Percentiles rank a stretch among this genome's conserved stretches.
Evolutionary conservation across 495 filamentous ascomycete genomes (phyloP).

Genomic region (Thozetella sp.): DNA sequence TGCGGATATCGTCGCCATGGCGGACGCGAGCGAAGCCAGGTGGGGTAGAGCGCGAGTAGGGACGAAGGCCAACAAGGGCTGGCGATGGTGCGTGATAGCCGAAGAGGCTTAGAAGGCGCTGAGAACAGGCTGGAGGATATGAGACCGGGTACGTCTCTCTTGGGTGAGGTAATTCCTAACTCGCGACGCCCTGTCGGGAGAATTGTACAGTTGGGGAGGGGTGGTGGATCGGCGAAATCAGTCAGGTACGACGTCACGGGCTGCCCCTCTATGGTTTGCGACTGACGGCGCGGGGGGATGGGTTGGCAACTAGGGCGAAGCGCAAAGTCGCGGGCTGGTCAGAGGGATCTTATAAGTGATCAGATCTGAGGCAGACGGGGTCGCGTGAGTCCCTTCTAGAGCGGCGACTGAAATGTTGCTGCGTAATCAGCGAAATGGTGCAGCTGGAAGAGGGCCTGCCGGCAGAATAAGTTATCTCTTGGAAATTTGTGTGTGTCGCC

Average conservation of each 20-base stretch:
- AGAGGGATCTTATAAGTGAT: background rate
- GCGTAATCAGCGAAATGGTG: background rate
- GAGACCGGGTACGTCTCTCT: too few species aligned
- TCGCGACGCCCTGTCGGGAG: too few species aligned
- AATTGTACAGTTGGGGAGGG: too few species aligned
- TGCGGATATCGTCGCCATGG: slow-evolving; percentile 57
- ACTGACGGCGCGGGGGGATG: background rate
- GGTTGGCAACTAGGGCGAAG: background rate
- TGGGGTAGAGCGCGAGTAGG: background rate
- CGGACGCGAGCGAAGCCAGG: slow-evolving; percentile 6
- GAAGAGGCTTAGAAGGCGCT: too few species aligned
- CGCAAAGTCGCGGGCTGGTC: background rate
- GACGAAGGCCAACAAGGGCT: background rate
- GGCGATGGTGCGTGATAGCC: background rate
- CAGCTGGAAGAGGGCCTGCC: background rate
- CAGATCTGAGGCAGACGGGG: background rate
- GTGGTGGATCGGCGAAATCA: background rate
- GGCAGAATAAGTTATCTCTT: slow-evolving; percentile 1
- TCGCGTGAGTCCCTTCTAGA: background rate
- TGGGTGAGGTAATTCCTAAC: too few species aligned
- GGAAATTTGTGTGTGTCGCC: slow-evolving; percentile 25
- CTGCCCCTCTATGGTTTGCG: background rate
- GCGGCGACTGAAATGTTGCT: background rate
- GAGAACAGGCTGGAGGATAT: too few species aligned
- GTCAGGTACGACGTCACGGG: background rate